These are phyloP conservation scores for Heterobasidion irregulare DNA, from an alignment of 1,284 basidiomycete genomes.

Conservation along the genomic window DNA sequence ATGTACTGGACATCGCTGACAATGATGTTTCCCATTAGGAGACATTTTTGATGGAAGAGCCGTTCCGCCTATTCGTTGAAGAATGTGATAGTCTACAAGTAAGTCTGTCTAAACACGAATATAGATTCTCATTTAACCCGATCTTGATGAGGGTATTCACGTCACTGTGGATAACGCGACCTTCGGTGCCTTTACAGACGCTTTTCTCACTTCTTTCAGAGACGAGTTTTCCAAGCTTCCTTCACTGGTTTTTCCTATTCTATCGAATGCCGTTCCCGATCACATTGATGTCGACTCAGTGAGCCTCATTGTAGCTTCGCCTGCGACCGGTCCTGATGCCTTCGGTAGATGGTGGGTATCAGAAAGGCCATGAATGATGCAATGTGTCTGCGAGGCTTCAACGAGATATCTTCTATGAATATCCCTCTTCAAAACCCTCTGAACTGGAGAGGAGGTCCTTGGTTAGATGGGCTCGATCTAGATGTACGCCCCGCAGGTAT, in stretches of 20 bases:
- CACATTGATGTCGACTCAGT: conserved; percentile 36
- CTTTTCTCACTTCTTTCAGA: conserved; percentile 47
- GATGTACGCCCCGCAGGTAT: conserved; percentile 27
- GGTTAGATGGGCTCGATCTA: conserved; percentile 31
- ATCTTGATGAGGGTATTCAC: conserved; percentile 51
- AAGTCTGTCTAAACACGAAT: neutral
- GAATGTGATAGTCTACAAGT: conserved; percentile 72
- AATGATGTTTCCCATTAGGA: conserved; percentile 28
- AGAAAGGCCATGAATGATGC: conserved; percentile 50
- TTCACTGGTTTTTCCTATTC: conserved; percentile 43
- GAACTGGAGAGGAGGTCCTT: conserved; percentile 28
- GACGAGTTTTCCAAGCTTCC: conserved; percentile 60
- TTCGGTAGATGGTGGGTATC: conserved; percentile 18
- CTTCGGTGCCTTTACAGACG: conserved; percentile 57
- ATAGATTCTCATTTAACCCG: neutral
- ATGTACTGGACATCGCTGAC: neutral
- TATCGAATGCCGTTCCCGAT: conserved; percentile 35
- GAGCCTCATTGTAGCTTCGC: conserved; percentile 12
- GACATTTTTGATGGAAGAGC: conserved; percentile 52
- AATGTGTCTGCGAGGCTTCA: conserved; percentile 42
- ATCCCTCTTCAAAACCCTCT: conserved; percentile 47
- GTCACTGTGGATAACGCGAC: conserved; percentile 49
- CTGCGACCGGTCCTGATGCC: neutral
- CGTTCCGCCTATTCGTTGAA: conserved; percentile 58
- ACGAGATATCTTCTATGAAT: conserved; percentile 43